Evolutionary conservation across 768 basidiomycete genomes (phyloP).

Genomic region (Lactifluus pinguis): DNA sequence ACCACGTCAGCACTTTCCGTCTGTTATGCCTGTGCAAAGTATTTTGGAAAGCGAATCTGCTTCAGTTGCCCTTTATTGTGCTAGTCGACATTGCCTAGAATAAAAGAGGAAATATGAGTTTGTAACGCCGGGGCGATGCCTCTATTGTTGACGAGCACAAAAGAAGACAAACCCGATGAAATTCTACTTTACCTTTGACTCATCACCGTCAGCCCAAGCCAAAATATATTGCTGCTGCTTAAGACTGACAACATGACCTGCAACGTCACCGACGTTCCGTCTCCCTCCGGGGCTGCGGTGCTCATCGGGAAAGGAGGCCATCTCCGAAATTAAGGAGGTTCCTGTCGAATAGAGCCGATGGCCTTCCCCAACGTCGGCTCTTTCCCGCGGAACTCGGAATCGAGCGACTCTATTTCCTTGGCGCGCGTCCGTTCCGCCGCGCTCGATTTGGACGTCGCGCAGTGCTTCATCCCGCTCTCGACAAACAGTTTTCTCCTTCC

Average conservation of each 20-base stretch:
- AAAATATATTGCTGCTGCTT: constrained; percentile 61
- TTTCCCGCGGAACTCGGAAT: constrained; percentile 70
- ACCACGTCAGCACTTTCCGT: too few relatives aligned
- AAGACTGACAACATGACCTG: constrained; percentile 53
- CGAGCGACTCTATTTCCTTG: constrained; percentile 73
- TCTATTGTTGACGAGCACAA: constrained; percentile 12
- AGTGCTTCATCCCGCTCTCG: constrained; percentile 75
- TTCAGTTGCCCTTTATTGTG: constrained; percentile 67
- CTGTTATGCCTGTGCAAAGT: too few relatives aligned
- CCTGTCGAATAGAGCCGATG: constrained; percentile 87
- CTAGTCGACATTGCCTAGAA: constrained; percentile 50
- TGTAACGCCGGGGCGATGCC: constrained; percentile 50
- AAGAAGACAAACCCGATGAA: not conserved
- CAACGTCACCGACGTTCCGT: constrained; percentile 33
- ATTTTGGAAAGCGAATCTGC: constrained; percentile 64
- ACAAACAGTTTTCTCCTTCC: constrained; percentile 88
- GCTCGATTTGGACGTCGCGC: constrained; percentile 57
- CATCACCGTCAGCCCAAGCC: constrained; percentile 73
- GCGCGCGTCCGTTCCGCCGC: constrained; percentile 77
- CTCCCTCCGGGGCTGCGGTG: constrained; percentile 21
- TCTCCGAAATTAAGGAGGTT: constrained; percentile 34
- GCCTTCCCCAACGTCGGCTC: constrained; percentile 71
- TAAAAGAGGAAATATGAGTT: constrained; percentile 56
- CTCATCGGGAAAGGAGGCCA: constrained; percentile 2
- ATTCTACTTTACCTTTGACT: constrained; percentile 71